These are phyloP conservation scores for Alternaria consortialis DNA, from an alignment of 2,329 filamentous ascomycete species.

Conservation along the genomic window DNA sequence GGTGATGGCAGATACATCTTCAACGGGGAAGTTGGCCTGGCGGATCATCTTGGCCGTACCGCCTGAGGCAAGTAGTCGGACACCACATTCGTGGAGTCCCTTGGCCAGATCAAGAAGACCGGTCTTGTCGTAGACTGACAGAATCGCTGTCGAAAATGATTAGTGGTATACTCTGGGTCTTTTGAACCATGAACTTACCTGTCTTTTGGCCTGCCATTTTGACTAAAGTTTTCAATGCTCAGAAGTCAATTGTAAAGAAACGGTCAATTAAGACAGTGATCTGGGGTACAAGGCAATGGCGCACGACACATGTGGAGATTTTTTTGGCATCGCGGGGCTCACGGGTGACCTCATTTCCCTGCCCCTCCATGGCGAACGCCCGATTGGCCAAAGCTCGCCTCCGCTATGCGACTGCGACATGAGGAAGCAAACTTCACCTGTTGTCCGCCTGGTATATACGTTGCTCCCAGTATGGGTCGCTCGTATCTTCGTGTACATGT, in stretches of 20 bases:
- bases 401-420: constrained; percentile 1
- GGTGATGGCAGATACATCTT: constrained; percentile 98
- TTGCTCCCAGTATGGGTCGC: background rate
- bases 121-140: constrained; percentile 99
- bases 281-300: constrained; percentile 31
- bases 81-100: constrained; percentile 49
- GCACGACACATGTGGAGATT: constrained; percentile 28
- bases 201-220: constrained; percentile 51
- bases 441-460: background rate
- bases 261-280: constrained; percentile 17
- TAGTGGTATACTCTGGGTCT: background rate
- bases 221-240: constrained; percentile 20
- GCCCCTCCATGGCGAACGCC: constrained; percentile 16
- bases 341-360: constrained; percentile 15
- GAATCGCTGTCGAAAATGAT: constrained; percentile 69
- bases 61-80: constrained; percentile 83
- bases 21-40: constrained; percentile 93
- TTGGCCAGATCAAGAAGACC: constrained; percentile 58
- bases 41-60: constrained; percentile 96
- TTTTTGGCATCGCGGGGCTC: constrained; percentile 26
- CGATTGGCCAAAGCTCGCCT: constrained; percentile 20
- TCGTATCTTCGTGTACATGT: background rate
- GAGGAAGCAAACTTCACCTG: constrained; percentile 1
- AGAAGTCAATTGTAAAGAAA: constrained; percentile 25
- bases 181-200: constrained; percentile 26